Conservation (phyloP, 179 eudicot species). For the Gypsophila paniculata region DNA sequence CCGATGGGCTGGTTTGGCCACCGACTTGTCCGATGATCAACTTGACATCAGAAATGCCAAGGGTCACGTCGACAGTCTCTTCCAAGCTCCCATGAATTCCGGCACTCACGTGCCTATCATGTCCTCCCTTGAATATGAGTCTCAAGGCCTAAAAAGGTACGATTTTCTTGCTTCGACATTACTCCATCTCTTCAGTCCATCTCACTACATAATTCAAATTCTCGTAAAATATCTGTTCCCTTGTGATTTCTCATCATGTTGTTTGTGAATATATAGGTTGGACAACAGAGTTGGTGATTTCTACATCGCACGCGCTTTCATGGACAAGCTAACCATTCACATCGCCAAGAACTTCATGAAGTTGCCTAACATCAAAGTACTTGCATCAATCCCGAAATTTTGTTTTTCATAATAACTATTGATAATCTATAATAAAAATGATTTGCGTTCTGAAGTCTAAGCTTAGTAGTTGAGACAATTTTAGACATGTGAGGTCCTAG, state of each 20-base stretch:
- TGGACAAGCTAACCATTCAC: constrained; percentile 84
- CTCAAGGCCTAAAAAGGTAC: constrained; percentile 58
- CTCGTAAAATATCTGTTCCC: neutral
- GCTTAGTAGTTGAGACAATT: too few species aligned
- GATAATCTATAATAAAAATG: too few species aligned
- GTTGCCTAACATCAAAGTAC: constrained; percentile 84
- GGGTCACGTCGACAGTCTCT: constrained; percentile 82
- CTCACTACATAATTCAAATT: neutral
- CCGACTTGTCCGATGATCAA: constrained; percentile 73
- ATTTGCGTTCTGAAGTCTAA: too few species aligned
- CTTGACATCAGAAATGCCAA: constrained; percentile 88
- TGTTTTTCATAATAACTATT: too few species aligned
- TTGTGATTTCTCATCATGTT: neutral
- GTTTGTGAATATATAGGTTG: constrained; percentile 31
- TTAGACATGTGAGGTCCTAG: too few species aligned
- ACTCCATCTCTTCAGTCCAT: neutral
- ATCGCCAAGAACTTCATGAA: constrained; percentile 71
- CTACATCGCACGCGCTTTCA: constrained; percentile 80
- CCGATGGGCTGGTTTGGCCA: constrained; percentile 61
- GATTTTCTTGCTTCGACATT: constrained; percentile 4
- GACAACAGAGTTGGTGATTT: constrained; percentile 65
- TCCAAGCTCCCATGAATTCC: constrained; percentile 65
- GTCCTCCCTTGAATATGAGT: constrained; percentile 69
- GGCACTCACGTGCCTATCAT: constrained; percentile 71
- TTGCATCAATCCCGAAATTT: neutral